Percentiles rank a stretch among this genome's conserved stretches.
These are phyloP conservation scores for Fusarium duplospermum DNA, from an alignment of 2,329 filamentous ascomycete genomes.

Conservation along the genomic window DNA sequence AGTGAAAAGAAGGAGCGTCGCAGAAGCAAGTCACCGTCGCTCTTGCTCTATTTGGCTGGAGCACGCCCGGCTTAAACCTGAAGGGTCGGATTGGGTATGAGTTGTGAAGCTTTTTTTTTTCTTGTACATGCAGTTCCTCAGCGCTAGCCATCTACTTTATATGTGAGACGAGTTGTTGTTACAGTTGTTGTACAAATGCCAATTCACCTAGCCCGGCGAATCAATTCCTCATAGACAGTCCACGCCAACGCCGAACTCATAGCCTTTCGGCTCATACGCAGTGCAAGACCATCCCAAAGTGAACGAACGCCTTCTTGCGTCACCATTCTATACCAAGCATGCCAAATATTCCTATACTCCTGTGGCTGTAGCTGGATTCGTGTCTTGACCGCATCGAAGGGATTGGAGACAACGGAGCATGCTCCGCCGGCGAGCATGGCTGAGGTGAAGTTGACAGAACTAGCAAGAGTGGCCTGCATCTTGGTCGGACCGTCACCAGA, in stretches of 20 bases:
- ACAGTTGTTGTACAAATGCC: constrained; percentile 36
- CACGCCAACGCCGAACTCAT: constrained; percentile 95
- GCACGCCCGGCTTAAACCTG: constrained; percentile 54
- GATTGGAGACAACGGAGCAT: constrained; percentile 92
- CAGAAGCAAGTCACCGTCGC: constrained; percentile 67
- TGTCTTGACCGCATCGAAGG: constrained; percentile 97
- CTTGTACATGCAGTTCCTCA: constrained; percentile 7
- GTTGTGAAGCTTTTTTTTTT: not conserved
- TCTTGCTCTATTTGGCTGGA: constrained; percentile 69
- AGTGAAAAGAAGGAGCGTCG: constrained; percentile 58
- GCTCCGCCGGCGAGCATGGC: constrained; percentile 83
- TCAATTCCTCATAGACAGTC: constrained; percentile 96
- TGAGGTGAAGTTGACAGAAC: constrained; percentile 87
- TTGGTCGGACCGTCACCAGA: constrained; percentile 28
- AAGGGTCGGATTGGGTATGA: not conserved
- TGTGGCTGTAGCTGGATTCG: constrained; percentile 89
- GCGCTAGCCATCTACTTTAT: constrained; percentile 21
- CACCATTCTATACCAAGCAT: constrained; percentile 82
- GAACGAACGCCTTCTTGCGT: constrained; percentile 82
- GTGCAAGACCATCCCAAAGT: constrained; percentile 85
- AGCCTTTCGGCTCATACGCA: constrained; percentile 92
- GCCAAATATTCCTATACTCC: constrained; percentile 84
- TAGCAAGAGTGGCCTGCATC: constrained; percentile 50
- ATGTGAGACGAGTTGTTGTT: constrained; percentile 37
- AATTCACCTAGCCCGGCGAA: constrained; percentile 65